These are phyloP conservation scores for Trypanosoma rangeli DNA, from an alignment of 208 protist species.

Conservation along the genomic window DNA sequence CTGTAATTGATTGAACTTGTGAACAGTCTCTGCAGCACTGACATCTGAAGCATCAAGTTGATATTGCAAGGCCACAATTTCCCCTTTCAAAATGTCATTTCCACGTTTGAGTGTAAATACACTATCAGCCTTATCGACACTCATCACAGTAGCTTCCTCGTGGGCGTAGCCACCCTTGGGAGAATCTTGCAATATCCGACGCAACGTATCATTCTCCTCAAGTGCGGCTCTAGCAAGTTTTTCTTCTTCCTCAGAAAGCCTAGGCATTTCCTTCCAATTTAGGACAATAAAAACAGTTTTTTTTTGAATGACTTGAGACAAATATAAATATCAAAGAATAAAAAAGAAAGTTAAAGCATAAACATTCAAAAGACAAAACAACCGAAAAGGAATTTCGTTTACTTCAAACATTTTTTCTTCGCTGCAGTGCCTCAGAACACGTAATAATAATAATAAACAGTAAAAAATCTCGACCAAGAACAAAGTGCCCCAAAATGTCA, in stretches of 20 bases:
- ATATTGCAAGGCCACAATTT: slow-evolving; percentile 53
- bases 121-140: slow-evolving; percentile 16
- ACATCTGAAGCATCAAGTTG: slow-evolving; percentile 58
- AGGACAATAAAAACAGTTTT: slow-evolving; percentile 6
- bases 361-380: not conserved
- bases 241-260: slow-evolving; percentile 23
- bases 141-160: slow-evolving; percentile 1
- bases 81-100: slow-evolving; percentile 56
- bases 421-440: not conserved
- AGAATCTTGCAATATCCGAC: slow-evolving; percentile 11
- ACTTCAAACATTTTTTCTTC: not conserved
- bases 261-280: slow-evolving; percentile 17
- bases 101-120: slow-evolving; percentile 34
- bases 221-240: slow-evolving; percentile 26
- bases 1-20: slow-evolving; percentile 67
- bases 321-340: no score
- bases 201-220: slow-evolving; percentile 29
- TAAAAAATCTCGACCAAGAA: slow-evolving; percentile 16
- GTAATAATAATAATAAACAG: slow-evolving; percentile 1
- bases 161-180: slow-evolving; percentile 1
- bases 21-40: slow-evolving; percentile 69
- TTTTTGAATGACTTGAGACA: no score
- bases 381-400: not conserved
- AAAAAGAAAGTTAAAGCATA: slow-evolving; percentile 16
- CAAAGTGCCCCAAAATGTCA: slow-evolving; percentile 5